Evolutionary conservation across 139 green algal genomes (phyloP), one percentile per base, ranked within the genome.

Genomic region (Coelastrella sp.): DNA sequence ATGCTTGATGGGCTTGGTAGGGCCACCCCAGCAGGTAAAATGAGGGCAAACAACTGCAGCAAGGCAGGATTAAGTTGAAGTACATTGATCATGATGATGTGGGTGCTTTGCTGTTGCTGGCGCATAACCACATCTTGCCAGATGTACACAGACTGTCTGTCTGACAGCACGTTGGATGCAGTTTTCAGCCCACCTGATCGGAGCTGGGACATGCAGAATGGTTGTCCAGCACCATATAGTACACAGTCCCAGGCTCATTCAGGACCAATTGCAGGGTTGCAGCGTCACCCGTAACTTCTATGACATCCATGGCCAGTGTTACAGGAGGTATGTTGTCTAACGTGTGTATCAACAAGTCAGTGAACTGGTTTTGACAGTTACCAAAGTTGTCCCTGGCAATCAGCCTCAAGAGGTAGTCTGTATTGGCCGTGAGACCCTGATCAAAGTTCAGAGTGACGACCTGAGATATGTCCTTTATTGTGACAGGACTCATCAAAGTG

Each of bases 291-390:
- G 64, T 76, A 27, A 87, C 37, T 25, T 37, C 40, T 2, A 63
- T 6, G 23, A 87, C 84, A 5, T 48, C 23, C 9, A 86, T 57
- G 0, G 41, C 5, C 35, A 92, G 57, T 48, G 78, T 89, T 4
- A 71, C 4, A 4, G 86, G 86, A 5, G 86, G 84, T 7, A 85
- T 38, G 67, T 90, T 88, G 75, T 92, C 86, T 15, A 88, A 81
- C 0, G 89, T 92, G 67, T 86, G 79, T 0, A 89, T 45, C 2
- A 37, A 7, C 76, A 87, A 53, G 35, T 59, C 11, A 9, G 66
- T 87, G n/a, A 86, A 82, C 4, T 53, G n/a, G 6, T 27, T 27
- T 78, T 90, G 89, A 43, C 88, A 71, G 67, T 92, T 92, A 48
- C 78, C 75, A 17, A 60, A 15, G 0, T 43, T 2, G 72, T 92